Base-by-base conservation (phyloP, 2,329 filamentous ascomycete genomes). In the Xylaria sp. region DNA sequence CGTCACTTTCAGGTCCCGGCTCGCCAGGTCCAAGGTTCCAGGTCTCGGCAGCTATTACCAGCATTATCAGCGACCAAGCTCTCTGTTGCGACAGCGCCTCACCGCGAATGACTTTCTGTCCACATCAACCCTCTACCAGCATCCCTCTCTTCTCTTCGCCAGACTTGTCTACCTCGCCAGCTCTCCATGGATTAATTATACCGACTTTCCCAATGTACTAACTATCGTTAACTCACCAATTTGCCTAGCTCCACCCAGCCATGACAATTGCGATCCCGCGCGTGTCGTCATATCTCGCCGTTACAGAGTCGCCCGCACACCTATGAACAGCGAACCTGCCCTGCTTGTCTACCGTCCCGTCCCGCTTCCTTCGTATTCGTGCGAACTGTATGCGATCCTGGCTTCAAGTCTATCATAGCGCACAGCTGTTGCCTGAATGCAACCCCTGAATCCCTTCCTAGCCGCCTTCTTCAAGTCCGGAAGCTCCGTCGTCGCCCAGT, bases 361-460 rank as follows among this genome's bases (percentile, higher is more conserved):
- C 39, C 25, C 30, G 43, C 12, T 28, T 25, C 15, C 34, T 25
- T 60, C 53, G 28, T 43, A 41, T 65, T 39, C 60, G 52, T 60
- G 60, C 52, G 43, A 55, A 55, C 28, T 53, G 20, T 56, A 30
- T 28, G 15, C 43, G 32, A 52, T 13, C 25, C 50, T 25, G 55
- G 10, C 32, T 32, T 34, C 57, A 53, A 28, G 41, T 13, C 36
- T 13, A n/a, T 50, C 28, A 45, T 30, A 57, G 65, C 61, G 64
- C 61, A 52, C 48, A 56, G 30, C 79, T 83, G 82, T 85, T 91
- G 75, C 72, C 74, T 79, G 91, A 90, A 97, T 97, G 94, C 94
- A 94, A 91, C 93, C 96, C 85, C 88, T 98, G 90, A 99, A 99
- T 84, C 96, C 96, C 81, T 98, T 97, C 84, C 88, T 99, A 82